Evolutionary conservation across 2,329 filamentous ascomycete species (phyloP).

Genomic region (Furcasterigmium sp.): DNA sequence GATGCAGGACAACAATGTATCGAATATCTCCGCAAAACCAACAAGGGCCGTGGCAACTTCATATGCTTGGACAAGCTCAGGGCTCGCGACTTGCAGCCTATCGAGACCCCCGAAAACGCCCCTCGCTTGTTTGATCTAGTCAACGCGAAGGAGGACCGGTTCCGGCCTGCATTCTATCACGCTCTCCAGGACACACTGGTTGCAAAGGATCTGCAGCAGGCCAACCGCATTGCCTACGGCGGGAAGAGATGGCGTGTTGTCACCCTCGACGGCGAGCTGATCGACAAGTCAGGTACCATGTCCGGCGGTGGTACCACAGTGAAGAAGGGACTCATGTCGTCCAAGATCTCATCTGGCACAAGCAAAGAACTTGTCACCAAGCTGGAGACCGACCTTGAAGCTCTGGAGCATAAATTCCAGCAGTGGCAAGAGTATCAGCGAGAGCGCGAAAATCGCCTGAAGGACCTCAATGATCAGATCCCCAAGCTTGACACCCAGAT

Average conservation of each 20-base stretch:
- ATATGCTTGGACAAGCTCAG: constrained; percentile 89
- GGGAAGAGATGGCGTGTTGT: constrained; percentile 93
- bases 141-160: constrained; percentile 80
- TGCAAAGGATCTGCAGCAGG: constrained; percentile 87
- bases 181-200: constrained; percentile 94
- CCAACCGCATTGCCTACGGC: constrained; percentile 94
- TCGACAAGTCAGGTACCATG: constrained; percentile 98
- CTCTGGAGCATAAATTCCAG: constrained; percentile 75
- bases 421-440: constrained; percentile 81
- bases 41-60: constrained; percentile 92
- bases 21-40: constrained; percentile 95
- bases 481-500: constrained; percentile 84
- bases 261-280: constrained; percentile 88
- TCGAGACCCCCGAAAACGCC: constrained; percentile 86
- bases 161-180: constrained; percentile 89
- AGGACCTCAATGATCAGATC: constrained; percentile 69
- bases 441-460: constrained; percentile 69
- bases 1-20: constrained; percentile 97
- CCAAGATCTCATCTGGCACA: constrained; percentile 82
- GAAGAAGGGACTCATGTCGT: constrained; percentile 93
- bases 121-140: constrained; percentile 91
- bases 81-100: constrained; percentile 68
- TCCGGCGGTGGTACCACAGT: constrained; percentile 90
- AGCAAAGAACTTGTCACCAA: constrained; percentile 84
- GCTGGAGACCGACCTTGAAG: constrained; percentile 81